Base-by-base conservation (phyloP, 2,329 filamentous ascomycete species). In the Claviceps arundinis region DNA sequence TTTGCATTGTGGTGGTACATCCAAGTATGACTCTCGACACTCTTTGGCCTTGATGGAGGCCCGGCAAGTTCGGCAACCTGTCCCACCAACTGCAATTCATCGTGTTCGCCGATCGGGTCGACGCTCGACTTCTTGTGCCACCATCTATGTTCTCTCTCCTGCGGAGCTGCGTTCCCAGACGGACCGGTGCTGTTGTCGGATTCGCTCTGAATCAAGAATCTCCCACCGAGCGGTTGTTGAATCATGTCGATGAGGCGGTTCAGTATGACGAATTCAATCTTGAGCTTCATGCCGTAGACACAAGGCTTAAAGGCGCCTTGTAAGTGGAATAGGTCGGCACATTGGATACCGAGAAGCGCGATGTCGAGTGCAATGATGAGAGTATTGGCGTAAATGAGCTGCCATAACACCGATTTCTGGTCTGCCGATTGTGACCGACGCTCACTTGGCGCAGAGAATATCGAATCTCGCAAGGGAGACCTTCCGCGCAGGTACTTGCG, bases 361-460 rank as follows among this genome's bases (percentile, higher is more conserved):
- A 74, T 54, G 56, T 76, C 73, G 56, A 76, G 68, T 2, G 68
- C 51, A 24, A 76, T 67, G 43, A 76, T 70, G n/a, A 70, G 51
- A 1, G 70, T 57, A 54, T 76, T 75, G 51, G 74, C 68, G 26
- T 65, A 66, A 26, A 75, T 64, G 4, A 76, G 64, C 55, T 74
- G 71, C 54, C 64, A 53, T 1, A 60, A 40, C 11, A 59, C 53
- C n/a, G 50, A 22, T 37, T 56, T 55, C 40, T 57, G 47, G 2
- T 55, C 50, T 8, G 67, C 65, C 16, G 45, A 5, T 22, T 54
- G 49, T 22, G 44, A n/a, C 17, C 22, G 38, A 11, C 24, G 24
- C n/a, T 37, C 52, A n/a, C 19, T 34, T 43, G 71, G 62, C 1
- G 74, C 73, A 53, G 76, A 72, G 61, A 64, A 68, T 50, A 46